phyloP scores from a whole-genome alignment of 2,329 filamentous ascomycete genomes.

The Colletotrichum sp. region DNA sequence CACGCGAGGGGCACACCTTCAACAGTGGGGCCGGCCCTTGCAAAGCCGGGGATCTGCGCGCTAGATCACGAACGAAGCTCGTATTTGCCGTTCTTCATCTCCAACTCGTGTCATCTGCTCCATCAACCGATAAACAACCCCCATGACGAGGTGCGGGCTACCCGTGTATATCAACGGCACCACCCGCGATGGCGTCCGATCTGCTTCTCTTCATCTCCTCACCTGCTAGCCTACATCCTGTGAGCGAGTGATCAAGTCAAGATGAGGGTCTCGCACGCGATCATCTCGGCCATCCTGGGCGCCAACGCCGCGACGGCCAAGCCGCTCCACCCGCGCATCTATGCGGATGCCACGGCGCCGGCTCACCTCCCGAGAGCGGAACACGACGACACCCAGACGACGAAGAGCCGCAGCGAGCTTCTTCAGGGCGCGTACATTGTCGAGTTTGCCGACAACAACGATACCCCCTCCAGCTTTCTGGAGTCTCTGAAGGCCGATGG shows the following conservation, averaged over 20 bases:
- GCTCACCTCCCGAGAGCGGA: not conserved
- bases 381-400: not conserved
- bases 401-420: not conserved
- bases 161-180: not conserved
- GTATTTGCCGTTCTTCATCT: slow-evolving; percentile 13
- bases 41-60: not conserved
- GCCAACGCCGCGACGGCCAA: not conserved
- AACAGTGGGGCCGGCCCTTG: not conserved
- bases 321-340: slow-evolving; percentile 5
- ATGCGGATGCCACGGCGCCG: not conserved
- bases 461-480: slow-evolving; percentile 14
- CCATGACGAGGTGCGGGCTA: not conserved
- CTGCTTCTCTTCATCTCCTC: not conserved
- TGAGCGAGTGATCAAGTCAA: slow-evolving; percentile 1
- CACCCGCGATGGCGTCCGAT: not conserved
- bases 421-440: slow-evolving; percentile 28
- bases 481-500: slow-evolving; percentile 15
- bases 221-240: not conserved
- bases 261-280: not conserved
- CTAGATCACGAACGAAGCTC: slow-evolving; percentile 6
- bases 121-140: not conserved
- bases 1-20: not conserved
- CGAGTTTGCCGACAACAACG: slow-evolving; percentile 24
- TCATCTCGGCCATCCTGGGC: not conserved
- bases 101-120: not conserved